Percentiles rank a stretch among this genome's conserved stretches.
Evolutionary conservation across 192 early-diverging fungal species (phyloP).

Genomic region (Coemansia sp.): DNA sequence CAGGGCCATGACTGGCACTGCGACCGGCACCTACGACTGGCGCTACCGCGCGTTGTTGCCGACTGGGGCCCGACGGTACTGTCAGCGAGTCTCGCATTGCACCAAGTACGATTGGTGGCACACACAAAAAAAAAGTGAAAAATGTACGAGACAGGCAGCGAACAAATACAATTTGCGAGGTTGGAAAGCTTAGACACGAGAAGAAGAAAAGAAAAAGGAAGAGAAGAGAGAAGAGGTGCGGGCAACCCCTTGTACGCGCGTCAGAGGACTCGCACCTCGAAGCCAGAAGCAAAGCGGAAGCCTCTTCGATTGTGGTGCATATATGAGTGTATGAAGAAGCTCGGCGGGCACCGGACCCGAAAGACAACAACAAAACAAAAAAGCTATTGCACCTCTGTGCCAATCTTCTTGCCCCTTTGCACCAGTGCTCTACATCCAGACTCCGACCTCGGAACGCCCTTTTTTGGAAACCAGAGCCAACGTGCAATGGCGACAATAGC

Average conservation of each 20-base stretch:
- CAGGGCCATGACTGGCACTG: conserved; percentile 9
- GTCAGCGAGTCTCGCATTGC: conserved; percentile 5
- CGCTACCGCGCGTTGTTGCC: not conserved
- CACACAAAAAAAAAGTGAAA: not conserved
- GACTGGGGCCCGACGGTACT: not conserved
- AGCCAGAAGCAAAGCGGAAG: conserved; percentile 6
- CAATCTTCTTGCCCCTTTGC: not conserved
- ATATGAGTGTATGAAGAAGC: not conserved
- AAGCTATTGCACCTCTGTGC: not conserved
- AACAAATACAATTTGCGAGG: not conserved
- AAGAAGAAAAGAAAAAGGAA: not conserved
- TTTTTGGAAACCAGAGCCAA: not conserved
- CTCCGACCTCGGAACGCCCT: not conserved
- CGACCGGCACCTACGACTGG: not conserved
- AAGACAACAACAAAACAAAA: not conserved
- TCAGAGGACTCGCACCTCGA: not conserved
- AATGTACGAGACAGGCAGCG: not conserved
- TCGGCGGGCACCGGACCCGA: not conserved
- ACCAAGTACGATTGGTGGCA: not conserved
- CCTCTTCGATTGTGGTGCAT: not conserved
- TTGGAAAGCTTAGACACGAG: not conserved
- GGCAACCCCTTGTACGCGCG: not conserved
- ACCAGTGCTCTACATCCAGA: not conserved
- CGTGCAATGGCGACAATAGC: not conserved
- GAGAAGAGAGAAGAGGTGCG: not conserved